A percentile compares a stretch with the other conserved stretches of the same genome.
phyloP scores from a whole-genome alignment of 345 rosid species.

The Eucalyptus brandiana region DNA sequence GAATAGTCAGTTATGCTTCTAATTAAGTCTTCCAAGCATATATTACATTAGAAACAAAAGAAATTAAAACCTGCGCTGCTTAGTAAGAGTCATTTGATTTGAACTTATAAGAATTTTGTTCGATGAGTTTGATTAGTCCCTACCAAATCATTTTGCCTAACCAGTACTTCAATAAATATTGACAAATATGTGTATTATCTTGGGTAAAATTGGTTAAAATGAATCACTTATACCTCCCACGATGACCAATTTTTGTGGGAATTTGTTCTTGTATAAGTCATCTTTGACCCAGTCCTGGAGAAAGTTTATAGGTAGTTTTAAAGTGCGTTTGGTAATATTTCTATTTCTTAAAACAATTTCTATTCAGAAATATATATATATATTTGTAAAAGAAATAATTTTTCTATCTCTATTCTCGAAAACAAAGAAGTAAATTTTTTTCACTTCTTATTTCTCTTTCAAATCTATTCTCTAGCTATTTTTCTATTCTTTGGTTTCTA shows the following conservation, averaged over 20 bases:
- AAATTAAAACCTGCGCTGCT: not conserved
- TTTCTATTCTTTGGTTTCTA: no score
- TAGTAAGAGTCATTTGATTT: not conserved
- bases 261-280: not conserved
- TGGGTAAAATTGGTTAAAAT: not conserved
- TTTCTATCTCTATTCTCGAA: no score
- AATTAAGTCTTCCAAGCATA: not conserved
- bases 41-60: not conserved
- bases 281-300: not conserved
- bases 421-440: no score
- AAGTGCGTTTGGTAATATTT: no score
- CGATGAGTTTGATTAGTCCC: not conserved
- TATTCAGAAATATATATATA: no score
- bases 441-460: no score
- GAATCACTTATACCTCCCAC: not conserved
- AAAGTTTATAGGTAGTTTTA: not conserved
- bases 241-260: not conserved
- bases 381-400: accelerated
- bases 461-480: accelerated
- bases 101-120: no score
- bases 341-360: accelerated
- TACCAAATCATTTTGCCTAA: not conserved
- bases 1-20: not conserved
- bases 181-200: not conserved
- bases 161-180: not conserved